Conservation (phyloP, 1,139 yeast species). For the Geotrichum carabidarum region DNA sequence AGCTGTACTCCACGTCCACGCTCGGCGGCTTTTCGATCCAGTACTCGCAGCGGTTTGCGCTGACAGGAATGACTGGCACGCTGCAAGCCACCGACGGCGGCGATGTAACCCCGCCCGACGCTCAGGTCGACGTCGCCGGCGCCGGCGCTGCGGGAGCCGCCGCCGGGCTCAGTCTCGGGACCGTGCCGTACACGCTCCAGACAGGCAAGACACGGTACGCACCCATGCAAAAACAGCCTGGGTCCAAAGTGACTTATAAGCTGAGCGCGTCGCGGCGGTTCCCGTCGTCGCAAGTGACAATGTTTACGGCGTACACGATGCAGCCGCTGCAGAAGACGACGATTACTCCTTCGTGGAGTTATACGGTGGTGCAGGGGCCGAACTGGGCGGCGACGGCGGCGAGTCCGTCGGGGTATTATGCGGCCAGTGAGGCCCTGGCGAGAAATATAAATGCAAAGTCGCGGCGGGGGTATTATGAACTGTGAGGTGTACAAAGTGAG, state of each 20-base stretch:
- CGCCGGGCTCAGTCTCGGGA: constrained; percentile 33
- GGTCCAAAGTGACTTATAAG: constrained; percentile 51
- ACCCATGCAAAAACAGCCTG: constrained; percentile 90
- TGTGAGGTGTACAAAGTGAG: not conserved
- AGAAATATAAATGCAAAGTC: constrained; percentile 20
- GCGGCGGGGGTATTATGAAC: constrained; percentile 16
- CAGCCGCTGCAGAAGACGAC: constrained; percentile 52
- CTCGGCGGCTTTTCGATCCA: constrained; percentile 53
- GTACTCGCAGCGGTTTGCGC: constrained; percentile 61
- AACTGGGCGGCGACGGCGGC: constrained; percentile 50
- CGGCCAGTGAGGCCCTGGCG: constrained; percentile 25
- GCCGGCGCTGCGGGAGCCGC: constrained; percentile 36
- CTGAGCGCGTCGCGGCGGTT: constrained; percentile 25
- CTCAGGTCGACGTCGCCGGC: constrained; percentile 25
- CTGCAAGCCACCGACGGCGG: constrained; percentile 40
- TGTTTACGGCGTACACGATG: constrained; percentile 42
- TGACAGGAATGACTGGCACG: constrained; percentile 69
- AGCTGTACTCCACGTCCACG: constrained; percentile 46
- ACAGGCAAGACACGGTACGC: constrained; percentile 74
- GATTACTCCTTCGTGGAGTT: constrained; percentile 77
- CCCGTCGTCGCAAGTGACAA: constrained; percentile 65
- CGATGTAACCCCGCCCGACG: constrained; percentile 42
- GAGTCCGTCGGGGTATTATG: constrained; percentile 29
- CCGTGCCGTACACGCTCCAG: constrained; percentile 65
- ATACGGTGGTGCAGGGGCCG: constrained; percentile 54